Base-by-base conservation (phyloP, 2,329 filamentous ascomycete species). In the Apiospora koreana region DNA sequence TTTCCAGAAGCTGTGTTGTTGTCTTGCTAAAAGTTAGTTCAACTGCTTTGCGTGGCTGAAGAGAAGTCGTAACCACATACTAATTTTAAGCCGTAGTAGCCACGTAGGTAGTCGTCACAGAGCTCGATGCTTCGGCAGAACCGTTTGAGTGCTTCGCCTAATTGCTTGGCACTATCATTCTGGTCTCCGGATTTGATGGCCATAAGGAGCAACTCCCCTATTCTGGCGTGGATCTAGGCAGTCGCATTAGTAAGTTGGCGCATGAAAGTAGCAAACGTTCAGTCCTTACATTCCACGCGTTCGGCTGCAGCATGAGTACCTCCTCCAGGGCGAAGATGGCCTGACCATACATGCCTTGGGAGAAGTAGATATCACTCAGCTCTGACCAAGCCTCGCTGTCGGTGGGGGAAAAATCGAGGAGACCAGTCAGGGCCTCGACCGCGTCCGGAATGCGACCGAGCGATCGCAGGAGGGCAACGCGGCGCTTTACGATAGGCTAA, bases 361-460 rank as follows among this genome's bases (percentile, higher is more conserved):
- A 86, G 41, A 94, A 86, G 81, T 99, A 98, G 72, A 98, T 83
- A 79, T 97, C 94, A 68, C 93, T 90, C 75, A 98, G 86, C 83
- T 99, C 96, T 68, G 94, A 89, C 96, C 96, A 99, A 12, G 93
- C 91, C 83, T 99, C 96, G 7, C 92, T 91, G 83, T 99, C 96
- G 1, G 93, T 97, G 1, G 96, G 95, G 69, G 91, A 93, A 72
- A 92, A 91, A 78, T 97, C 93, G 65, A 99, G 84, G 38, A 98
- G 86, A 70, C 91, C 87, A 72, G 91, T 90, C 70, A 98, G 83
- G 38, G 92, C 90, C 42, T 89, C 83, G 62, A 95, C 92, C 0
- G 96, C 93, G 73, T 98, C 94, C 1, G 87, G 77, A 1, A 85
- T 84, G 76, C 89, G 90, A 41, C 90, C 91, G 80, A 97, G 86